Evolutionary conservation across 257 asterid genomes (phyloP).

Genomic region (Solanum bulbocastanum): DNA sequence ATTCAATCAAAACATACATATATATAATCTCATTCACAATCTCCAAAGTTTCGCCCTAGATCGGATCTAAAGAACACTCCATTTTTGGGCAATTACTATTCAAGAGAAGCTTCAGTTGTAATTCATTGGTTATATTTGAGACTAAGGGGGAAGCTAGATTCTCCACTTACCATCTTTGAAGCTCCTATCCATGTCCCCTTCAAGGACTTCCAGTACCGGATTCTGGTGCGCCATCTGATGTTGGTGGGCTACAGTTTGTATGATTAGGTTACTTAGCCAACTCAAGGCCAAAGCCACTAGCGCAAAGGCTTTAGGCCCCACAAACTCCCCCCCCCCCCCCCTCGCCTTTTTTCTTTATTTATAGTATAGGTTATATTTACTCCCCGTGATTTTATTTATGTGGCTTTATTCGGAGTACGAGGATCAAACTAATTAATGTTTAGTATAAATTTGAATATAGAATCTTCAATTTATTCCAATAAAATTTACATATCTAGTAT

Average conservation of each 20-base stretch:
- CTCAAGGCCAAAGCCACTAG: background rate
- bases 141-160: background rate
- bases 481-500: background rate
- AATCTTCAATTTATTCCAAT: background rate
- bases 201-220: background rate
- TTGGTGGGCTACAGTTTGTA: background rate
- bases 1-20: background rate
- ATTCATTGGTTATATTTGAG: background rate
- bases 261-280: background rate
- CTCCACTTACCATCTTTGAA: background rate
- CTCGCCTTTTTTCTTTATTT: background rate
- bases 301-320: background rate
- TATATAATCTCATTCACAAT: background rate
- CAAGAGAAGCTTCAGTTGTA: background rate
- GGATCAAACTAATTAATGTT: background rate
- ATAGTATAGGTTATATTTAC: background rate
- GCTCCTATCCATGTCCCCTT: background rate
- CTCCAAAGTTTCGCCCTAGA: background rate
- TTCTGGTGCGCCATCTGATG: background rate
- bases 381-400: background rate
- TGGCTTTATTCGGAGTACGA: background rate
- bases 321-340: background rate
- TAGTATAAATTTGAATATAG: background rate
- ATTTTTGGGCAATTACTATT: background rate
- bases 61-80: background rate